A percentile compares a stretch with the other conserved stretches of the same genome.
Evolutionary conservation across 192 early-diverging fungal species (phyloP).

Genomic region (Umbelopsis sp.): DNA sequence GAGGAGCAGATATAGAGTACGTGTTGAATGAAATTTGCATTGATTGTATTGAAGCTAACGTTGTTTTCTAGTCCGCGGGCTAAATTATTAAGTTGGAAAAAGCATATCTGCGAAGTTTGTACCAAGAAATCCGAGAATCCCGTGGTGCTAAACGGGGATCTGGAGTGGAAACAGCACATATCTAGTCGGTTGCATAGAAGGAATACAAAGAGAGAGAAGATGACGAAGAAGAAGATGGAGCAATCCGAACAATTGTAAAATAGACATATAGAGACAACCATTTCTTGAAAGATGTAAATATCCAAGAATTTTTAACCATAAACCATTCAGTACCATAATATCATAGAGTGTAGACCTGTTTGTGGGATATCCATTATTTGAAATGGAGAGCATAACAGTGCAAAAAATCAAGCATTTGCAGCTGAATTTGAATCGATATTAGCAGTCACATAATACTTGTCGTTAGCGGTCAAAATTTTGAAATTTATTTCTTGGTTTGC

Average conservation of each 20-base stretch:
- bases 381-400: too few relatives aligned
- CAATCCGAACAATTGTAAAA: background rate
- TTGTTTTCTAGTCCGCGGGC: slow-evolving; percentile 32
- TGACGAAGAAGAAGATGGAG: slow-evolving; percentile 30
- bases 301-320: too few relatives aligned
- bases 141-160: slow-evolving; percentile 69
- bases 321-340: too few relatives aligned
- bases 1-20: slow-evolving; percentile 40
- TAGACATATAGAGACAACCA: background rate
- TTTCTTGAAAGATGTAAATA: too few relatives aligned
- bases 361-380: too few relatives aligned
- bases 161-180: slow-evolving; percentile 77
- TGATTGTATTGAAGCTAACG: background rate
- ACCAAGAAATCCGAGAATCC: slow-evolving; percentile 43
- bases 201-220: slow-evolving; percentile 39
- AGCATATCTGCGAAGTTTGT: slow-evolving; percentile 72
- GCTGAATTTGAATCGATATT: too few relatives aligned
- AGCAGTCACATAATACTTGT: background rate
- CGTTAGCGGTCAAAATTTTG: background rate
- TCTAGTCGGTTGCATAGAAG: slow-evolving; percentile 66
- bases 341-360: too few relatives aligned
- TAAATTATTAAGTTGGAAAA: slow-evolving; percentile 60
- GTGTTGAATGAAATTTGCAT: background rate
- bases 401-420: too few relatives aligned
- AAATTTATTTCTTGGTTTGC: background rate